Base-by-base conservation (phyloP, 306 rosid species). In the Carpinus fangiana region DNA sequence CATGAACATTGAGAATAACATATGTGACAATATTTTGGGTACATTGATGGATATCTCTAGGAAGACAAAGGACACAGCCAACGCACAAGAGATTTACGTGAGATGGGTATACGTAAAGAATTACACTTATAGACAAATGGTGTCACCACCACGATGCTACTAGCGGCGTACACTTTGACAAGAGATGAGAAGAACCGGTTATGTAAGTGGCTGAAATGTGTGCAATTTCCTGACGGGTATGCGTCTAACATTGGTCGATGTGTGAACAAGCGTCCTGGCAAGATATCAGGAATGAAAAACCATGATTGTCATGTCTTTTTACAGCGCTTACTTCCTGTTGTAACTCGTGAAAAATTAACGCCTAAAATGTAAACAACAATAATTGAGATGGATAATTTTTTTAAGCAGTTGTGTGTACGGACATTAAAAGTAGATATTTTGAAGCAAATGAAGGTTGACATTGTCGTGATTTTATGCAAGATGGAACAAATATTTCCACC, bases 251-350 rank as follows among this genome's bases (percentile, higher is more conserved):
- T 36, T 4, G 41, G 41, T 4, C 12, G 28, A 60, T 45, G 57
- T 56, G 16, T 14, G 41, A 36, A 36, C 41, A 75, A 45, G 38
- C 70, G 3, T 21, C 59, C 41, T 36, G 5, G 41, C 1, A 76
- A 51, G 1, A 65, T 76, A 51, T 76, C 23, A 2, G 34, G 10
- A n/a, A 28, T 72, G 8, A 57, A 74, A 4, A 38, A 69, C 26
- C 43, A 74, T 12, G 41, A 74, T 36, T 34, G 28, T 54, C 76
- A 73, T 36, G 76, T 54, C 7, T 73, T 73, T 41, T 73, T 54
- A 16, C 76, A 73, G 28, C n/a, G 34, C 3, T 54, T 7, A 34
- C 28, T 34, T 64, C 52, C 18, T 1, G 8, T 36, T 31, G 38
- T 34, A 14, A 73, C 54, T 0, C 3, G 12, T 11, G 66, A 51